Conservation (phyloP, 139 green algal species). For the Desmodesmus armatus region DNA sequence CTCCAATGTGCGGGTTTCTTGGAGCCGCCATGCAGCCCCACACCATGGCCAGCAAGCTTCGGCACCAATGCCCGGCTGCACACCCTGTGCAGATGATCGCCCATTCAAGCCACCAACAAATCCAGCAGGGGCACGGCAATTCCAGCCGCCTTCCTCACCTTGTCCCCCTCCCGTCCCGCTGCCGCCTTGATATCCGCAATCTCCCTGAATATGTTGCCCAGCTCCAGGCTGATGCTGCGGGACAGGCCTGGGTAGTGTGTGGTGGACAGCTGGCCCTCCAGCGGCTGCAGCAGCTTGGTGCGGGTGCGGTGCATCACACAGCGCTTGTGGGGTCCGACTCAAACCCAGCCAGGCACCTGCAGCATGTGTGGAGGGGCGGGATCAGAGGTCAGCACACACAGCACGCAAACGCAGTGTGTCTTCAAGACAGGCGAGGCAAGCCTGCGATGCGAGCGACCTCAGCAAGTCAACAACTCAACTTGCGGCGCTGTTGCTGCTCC, state of each 20-base stretch:
- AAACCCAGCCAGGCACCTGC: slow-evolving; percentile 65
- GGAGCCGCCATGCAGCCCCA: too few relatives aligned
- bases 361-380: not conserved
- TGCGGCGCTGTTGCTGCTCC: not conserved
- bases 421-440: not conserved
- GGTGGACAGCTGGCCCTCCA: slow-evolving; percentile 53
- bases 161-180: slow-evolving; percentile 11
- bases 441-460: not conserved
- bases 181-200: slow-evolving; percentile 53
- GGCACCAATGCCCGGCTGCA: too few relatives aligned
- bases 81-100: too few relatives aligned
- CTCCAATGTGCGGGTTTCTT: too few relatives aligned
- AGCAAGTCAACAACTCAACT: not conserved
- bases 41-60: too few relatives aligned
- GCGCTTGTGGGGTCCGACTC: slow-evolving; percentile 49
- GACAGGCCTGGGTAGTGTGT: slow-evolving; percentile 59
- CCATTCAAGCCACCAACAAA: too few relatives aligned
- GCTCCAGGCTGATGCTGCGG: slow-evolving; percentile 60
- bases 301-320: slow-evolving; percentile 61
- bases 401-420: not conserved
- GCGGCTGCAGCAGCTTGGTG: slow-evolving; percentile 50
- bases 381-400: not conserved
- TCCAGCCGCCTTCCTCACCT: too few relatives aligned
- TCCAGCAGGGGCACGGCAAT: too few relatives aligned
- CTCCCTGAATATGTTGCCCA: slow-evolving; percentile 59